Conservation (phyloP, 305 asterid species). For the Petunia hybrid region DNA sequence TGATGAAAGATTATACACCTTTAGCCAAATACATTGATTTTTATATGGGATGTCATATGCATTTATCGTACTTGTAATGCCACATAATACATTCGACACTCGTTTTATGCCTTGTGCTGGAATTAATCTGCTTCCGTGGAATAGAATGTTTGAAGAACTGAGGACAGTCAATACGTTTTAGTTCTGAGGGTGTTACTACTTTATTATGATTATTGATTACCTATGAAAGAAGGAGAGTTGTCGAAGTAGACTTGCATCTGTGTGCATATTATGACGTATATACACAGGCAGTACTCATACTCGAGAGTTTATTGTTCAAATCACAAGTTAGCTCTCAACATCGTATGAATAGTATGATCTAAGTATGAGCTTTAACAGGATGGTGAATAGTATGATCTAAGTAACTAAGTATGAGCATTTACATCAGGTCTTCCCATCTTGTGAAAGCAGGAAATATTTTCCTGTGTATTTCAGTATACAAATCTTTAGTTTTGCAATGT, state of each 20-base stretch:
- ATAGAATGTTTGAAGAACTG: background rate
- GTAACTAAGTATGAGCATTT: no score
- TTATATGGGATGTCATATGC: background rate
- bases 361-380: no score
- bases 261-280: background rate
- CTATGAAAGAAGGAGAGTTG: background rate
- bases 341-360: no score
- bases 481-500: no score
- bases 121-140: background rate
- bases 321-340: no score
- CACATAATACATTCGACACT: background rate
- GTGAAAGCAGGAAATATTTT: no score
- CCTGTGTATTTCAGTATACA: no score
- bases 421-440: no score
- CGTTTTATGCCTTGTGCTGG: no score
- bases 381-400: no score
- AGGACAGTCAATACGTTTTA: background rate
- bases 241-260: constrained; percentile 2
- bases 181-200: background rate
- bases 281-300: no score
- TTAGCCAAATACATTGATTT: background rate
- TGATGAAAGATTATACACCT: background rate
- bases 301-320: no score
- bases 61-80: background rate
- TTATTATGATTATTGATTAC: background rate